Conservation (phyloP, 441 rosid genomes). For the Corymbia citriodora region DNA sequence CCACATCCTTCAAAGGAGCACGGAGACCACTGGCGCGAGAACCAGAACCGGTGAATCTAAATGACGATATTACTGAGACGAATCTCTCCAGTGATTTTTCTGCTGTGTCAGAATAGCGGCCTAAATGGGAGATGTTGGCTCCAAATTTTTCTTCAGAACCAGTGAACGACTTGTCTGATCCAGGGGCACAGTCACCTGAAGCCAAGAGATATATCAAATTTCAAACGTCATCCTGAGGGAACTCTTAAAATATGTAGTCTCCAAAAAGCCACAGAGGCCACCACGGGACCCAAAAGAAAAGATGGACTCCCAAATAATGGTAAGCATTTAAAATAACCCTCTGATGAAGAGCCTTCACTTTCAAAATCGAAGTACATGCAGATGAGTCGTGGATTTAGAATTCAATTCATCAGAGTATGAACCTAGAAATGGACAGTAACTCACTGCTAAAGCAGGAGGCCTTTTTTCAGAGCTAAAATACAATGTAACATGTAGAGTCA, state of each 20-base stretch:
- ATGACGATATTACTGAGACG: slow-evolving; percentile 66
- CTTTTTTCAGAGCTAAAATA: neutral
- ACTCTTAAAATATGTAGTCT: neutral
- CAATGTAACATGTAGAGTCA: neutral
- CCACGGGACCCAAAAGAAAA: neutral
- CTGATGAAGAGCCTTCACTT: neutral
- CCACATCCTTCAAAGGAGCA: slow-evolving; percentile 72
- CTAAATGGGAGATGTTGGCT: slow-evolving; percentile 66
- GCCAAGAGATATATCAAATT: neutral
- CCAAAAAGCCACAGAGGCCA: neutral
- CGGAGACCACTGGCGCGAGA: slow-evolving; percentile 93
- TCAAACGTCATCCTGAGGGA: neutral
- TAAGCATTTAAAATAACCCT: neutral
- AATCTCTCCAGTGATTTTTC: slow-evolving; percentile 75
- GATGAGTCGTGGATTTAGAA: neutral
- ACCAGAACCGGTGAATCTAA: slow-evolving; percentile 39
- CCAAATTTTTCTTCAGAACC: slow-evolving; percentile 57
- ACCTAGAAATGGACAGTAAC: neutral
- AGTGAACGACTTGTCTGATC: slow-evolving; percentile 10
- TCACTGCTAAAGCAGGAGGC: neutral
- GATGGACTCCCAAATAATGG: neutral
- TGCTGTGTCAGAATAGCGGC: slow-evolving; percentile 61
- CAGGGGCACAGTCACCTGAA: slow-evolving; percentile 14
- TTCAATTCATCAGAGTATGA: neutral
- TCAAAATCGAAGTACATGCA: neutral